Percentiles rank a stretch among this genome's conserved stretches.
Evolutionary conservation across 805 yeast genomes (phyloP).

Genomic region (Nakazawaea sp.): DNA sequence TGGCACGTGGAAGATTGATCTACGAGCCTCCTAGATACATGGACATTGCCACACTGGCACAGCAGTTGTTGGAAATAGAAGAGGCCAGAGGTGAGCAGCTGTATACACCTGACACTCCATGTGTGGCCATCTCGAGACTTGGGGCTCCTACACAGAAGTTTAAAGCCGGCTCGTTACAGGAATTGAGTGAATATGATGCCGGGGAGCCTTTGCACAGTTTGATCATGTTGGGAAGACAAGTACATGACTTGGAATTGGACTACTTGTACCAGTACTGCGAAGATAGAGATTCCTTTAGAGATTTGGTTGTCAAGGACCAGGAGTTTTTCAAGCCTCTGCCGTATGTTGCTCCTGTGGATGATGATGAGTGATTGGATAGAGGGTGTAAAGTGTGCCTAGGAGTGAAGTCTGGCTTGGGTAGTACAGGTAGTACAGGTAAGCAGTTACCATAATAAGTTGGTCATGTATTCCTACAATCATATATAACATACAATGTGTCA

Average conservation of each 20-base stretch:
- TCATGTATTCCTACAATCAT: too few relatives aligned
- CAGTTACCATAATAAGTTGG: too few relatives aligned
- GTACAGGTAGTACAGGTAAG: too few relatives aligned
- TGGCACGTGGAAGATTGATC: constrained; percentile 86
- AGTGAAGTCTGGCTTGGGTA: too few relatives aligned
- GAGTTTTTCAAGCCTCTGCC: constrained; percentile 71
- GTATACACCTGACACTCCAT: constrained; percentile 83
- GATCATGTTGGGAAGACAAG: constrained; percentile 85
- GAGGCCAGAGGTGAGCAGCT: constrained; percentile 69
- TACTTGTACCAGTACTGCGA: constrained; percentile 73
- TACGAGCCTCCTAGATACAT: constrained; percentile 97
- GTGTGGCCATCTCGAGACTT: constrained; percentile 85
- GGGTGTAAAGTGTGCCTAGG: not conserved
- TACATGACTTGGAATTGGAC: constrained; percentile 88
- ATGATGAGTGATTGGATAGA: constrained; percentile 10
- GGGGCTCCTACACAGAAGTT: constrained; percentile 82
- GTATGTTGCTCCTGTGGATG: constrained; percentile 45
- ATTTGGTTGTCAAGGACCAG: constrained; percentile 48
- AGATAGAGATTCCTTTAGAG: constrained; percentile 43
- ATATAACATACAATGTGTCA: too few relatives aligned
- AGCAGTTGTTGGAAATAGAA: constrained; percentile 84
- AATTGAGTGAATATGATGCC: constrained; percentile 75
- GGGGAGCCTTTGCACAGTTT: constrained; percentile 95
- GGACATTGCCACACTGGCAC: constrained; percentile 86
- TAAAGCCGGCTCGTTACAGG: constrained; percentile 77